These are phyloP conservation scores for Pseudogymnoascus sp. DNA, from an alignment of 2,329 filamentous ascomycete genomes.

Conservation along the genomic window DNA sequence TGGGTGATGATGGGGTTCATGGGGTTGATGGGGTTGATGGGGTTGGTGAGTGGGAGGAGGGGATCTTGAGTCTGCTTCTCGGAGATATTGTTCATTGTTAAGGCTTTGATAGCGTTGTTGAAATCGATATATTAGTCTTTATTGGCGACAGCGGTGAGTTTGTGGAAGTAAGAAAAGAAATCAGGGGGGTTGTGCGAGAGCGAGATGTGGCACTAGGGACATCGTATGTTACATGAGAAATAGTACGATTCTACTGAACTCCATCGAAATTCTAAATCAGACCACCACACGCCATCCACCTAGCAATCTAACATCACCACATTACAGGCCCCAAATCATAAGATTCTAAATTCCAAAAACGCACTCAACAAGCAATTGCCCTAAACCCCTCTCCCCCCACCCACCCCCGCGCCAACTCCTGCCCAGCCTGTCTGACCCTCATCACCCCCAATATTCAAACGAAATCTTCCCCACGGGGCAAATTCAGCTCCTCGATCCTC, in stretches of 20 bases:
- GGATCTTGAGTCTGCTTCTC: not conserved
- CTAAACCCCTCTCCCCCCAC: too few relatives aligned
- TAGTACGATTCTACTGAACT: not conserved
- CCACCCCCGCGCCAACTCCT: too few relatives aligned
- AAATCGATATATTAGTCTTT: not conserved
- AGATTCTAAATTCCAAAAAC: too few relatives aligned
- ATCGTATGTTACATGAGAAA: not conserved
- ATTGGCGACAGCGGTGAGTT: not conserved
- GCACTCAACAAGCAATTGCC: too few relatives aligned
- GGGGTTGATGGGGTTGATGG: not conserved
- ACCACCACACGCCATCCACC: not conserved
- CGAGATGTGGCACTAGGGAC: not conserved
- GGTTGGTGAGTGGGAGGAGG: not conserved
- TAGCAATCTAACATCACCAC: too few relatives aligned
- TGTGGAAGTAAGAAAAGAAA: not conserved
- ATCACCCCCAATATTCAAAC: too few relatives aligned
- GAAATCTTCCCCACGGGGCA: too few relatives aligned
- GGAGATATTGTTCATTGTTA: not conserved
- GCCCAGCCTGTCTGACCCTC: too few relatives aligned
- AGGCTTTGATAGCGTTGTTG: not conserved
- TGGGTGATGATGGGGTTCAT: not conserved
- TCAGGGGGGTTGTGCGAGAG: too few relatives aligned
- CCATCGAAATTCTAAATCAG: not conserved
- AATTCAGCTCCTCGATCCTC: too few relatives aligned
- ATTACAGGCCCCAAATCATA: too few relatives aligned